Evolutionary conservation across 2,329 filamentous ascomycete genomes (phyloP).

Genomic region (Xylariaceae sp.): DNA sequence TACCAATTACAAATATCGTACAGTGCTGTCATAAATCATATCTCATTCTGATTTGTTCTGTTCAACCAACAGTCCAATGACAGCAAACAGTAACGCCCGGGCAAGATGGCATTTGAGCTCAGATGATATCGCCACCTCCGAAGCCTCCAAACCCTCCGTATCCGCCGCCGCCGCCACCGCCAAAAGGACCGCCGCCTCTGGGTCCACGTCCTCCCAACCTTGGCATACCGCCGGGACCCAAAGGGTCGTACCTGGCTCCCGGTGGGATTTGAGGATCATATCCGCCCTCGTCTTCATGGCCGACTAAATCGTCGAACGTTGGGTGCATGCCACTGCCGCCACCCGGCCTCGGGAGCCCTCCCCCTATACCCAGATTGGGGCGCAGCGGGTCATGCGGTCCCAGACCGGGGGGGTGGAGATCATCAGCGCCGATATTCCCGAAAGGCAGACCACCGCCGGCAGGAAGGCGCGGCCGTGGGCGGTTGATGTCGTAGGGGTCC

Average conservation of each 20-base stretch:
- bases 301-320: conserved; percentile 84
- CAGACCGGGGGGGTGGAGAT: conserved; percentile 79
- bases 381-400: conserved; percentile 79
- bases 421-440: conserved; percentile 68
- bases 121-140: conserved; percentile 23
- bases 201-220: conserved; percentile 36
- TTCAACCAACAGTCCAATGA: no score
- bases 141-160: conserved; percentile 25
- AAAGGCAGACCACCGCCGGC: conserved; percentile 47
- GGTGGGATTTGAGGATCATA: conserved; percentile 72
- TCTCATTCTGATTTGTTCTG: not conserved
- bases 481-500: conserved; percentile 79
- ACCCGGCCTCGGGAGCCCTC: conserved; percentile 50
- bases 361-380: conserved; percentile 52
- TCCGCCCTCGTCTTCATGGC: conserved; percentile 36
- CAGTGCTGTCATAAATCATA: conserved; percentile 1
- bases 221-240: conserved; percentile 58
- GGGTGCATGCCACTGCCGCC: conserved; percentile 85
- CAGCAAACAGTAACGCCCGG: not conserved
- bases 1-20: not conserved
- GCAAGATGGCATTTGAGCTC: no score
- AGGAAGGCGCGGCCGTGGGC: conserved; percentile 46
- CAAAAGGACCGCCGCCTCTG: conserved; percentile 31
- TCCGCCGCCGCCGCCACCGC: conserved; percentile 21
- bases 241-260: conserved; percentile 84